Conservation (phyloP, 2,329 filamentous ascomycete species). For the Cladobotryum mycophilum region DNA sequence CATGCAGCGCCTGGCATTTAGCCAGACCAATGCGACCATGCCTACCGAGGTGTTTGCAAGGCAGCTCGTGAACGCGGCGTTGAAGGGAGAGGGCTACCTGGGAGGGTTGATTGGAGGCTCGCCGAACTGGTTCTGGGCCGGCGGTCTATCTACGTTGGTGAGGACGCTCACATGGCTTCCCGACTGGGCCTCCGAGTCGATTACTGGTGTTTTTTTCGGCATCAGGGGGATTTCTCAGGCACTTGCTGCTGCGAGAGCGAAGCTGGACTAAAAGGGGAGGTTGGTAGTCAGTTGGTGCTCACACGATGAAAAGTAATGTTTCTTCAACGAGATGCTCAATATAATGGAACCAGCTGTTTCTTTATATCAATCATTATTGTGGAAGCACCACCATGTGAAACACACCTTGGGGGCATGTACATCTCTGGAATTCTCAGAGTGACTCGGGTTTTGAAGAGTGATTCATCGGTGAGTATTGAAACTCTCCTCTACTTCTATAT, state of each 20-base stretch:
- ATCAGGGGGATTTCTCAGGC: conserved; percentile 20
- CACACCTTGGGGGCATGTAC: too few species aligned
- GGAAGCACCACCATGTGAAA: too few species aligned
- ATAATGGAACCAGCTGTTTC: too few species aligned
- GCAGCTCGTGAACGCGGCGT: conserved; percentile 36
- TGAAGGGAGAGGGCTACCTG: conserved; percentile 33
- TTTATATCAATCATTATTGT: too few species aligned
- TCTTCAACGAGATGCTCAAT: too few species aligned
- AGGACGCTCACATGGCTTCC: conserved; percentile 24
- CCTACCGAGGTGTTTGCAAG: conserved; percentile 38
- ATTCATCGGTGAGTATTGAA: too few species aligned
- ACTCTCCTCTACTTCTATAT: too few species aligned
- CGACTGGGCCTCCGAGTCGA: conserved; percentile 23
- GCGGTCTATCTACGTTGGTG: conserved; percentile 23
- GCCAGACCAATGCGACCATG: conserved; percentile 42
- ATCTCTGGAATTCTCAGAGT: too few species aligned
- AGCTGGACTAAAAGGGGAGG: conserved; percentile 16
- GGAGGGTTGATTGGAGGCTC: conserved; percentile 27
- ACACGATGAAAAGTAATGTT: too few species aligned
- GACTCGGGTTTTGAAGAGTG: too few species aligned
- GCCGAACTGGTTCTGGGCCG: conserved; percentile 30
- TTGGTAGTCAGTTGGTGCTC: too few species aligned
- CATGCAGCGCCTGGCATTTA: conserved; percentile 39
- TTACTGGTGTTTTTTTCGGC: conserved; percentile 24
- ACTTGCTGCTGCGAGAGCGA: conserved; percentile 19